A percentile compares a stretch with the other conserved stretches of the same genome.
These are phyloP conservation scores for Metschnikowia orientalis DNA, from an alignment of 805 yeast genomes.

Conservation along the genomic window DNA sequence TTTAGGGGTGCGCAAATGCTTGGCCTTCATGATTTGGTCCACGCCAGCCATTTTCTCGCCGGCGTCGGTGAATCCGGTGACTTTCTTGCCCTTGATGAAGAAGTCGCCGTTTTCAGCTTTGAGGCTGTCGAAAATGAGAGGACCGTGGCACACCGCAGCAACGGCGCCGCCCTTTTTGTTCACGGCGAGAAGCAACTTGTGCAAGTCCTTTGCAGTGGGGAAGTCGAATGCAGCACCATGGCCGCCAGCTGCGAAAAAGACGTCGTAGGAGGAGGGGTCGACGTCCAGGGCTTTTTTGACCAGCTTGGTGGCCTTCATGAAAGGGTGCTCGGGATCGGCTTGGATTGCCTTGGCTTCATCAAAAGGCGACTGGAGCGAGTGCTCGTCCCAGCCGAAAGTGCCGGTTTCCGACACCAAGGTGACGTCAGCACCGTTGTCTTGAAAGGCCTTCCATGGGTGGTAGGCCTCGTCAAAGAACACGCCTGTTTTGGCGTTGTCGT, in stretches of 20 bases:
- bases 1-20: slow-evolving; percentile 33
- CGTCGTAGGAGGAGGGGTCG: slow-evolving; percentile 44
- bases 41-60: slow-evolving; percentile 43
- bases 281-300: slow-evolving; percentile 48
- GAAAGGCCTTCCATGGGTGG: slow-evolving; percentile 53
- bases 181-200: slow-evolving; percentile 42
- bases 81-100: slow-evolving; percentile 47
- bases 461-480: slow-evolving; percentile 54
- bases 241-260: slow-evolving; percentile 63
- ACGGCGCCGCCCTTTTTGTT: slow-evolving; percentile 52
- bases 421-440: slow-evolving; percentile 47
- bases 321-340: slow-evolving; percentile 32
- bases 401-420: slow-evolving; percentile 59
- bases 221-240: slow-evolving; percentile 60
- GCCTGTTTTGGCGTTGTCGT: slow-evolving; percentile 59
- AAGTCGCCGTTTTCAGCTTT: slow-evolving; percentile 36
- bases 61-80: slow-evolving; percentile 57
- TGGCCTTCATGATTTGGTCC: slow-evolving; percentile 18
- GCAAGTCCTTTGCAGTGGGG: slow-evolving; percentile 47
- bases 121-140: slow-evolving; percentile 51
- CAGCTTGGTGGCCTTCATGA: slow-evolving; percentile 33
- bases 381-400: slow-evolving; percentile 52
- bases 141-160: slow-evolving; percentile 67
- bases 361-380: slow-evolving; percentile 42
- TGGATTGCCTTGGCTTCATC: slow-evolving; percentile 41